Conservation (phyloP, 345 rosid species). For the Zanthoxylum bungeanum region DNA sequence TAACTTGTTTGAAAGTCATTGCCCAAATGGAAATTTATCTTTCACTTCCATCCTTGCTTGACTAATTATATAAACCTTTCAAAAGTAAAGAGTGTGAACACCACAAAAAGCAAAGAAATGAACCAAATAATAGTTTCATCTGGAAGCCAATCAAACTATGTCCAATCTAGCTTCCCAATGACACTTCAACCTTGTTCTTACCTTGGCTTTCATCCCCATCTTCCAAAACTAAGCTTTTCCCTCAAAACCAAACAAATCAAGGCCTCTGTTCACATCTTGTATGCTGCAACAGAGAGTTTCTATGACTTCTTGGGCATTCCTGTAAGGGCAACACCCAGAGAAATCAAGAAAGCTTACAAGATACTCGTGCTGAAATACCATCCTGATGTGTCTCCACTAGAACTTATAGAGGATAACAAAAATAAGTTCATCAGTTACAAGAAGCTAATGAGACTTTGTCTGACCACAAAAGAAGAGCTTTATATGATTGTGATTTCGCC, state of each 20-base stretch:
- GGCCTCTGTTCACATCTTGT: background rate
- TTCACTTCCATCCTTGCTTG: background rate
- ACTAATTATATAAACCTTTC: background rate
- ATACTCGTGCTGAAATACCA: constrained; percentile 23
- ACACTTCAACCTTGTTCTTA: background rate
- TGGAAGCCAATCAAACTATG: background rate
- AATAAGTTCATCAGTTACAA: constrained; percentile 21
- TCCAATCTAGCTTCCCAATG: background rate
- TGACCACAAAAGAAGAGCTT: constrained; percentile 19
- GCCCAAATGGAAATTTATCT: no score
- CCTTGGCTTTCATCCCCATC: constrained; percentile 8
- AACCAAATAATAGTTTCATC: background rate
- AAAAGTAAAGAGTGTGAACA: background rate
- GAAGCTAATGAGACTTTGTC: constrained; percentile 30
- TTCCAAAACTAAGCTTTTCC: background rate
- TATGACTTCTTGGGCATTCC: constrained; percentile 27
- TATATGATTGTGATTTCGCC: constrained; percentile 16
- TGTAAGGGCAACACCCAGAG: constrained; percentile 10
- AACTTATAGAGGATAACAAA: constrained; percentile 15
- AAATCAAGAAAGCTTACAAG: constrained; percentile 32
- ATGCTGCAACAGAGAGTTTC: constrained; percentile 12
- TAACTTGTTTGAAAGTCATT: no score
- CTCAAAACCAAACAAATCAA: background rate
- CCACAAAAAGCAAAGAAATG: background rate
- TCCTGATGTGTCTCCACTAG: constrained; percentile 24